Base-by-base conservation (phyloP, 768 basidiomycete species). In the Roridomyces roridus region DNA sequence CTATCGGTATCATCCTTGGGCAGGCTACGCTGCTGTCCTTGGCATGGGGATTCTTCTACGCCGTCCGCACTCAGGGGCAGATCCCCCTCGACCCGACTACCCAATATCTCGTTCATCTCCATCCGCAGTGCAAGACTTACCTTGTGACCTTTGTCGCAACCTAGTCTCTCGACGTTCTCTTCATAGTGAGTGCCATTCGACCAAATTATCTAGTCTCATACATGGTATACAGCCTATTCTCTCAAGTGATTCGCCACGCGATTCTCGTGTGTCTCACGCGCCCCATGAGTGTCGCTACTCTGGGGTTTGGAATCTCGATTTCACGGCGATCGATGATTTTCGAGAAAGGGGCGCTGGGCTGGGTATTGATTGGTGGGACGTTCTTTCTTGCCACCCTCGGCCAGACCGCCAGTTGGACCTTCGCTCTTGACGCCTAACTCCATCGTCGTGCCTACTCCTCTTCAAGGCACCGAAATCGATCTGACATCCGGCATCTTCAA, bases 341-440 rank as follows among this genome's bases (percentile, higher is more conserved):
- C 11, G 15, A 24, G 6, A 23, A 28, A 10, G 43, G 29, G 20
- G 11, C 37, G 18, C 11, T 41, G 29, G 40, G 46, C 18, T 51
- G 56, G 49, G 35, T 57, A 10, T 4, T 35, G 20, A 24, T 15
- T 14, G 37, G 43, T 10, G 44, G 20, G 4, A 23, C 29, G 1
- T 39, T 57, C 18, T 57, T 46, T 35, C 9, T 46, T 6, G 43
- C 50, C 11, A 51, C 49, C 10, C 44, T 57, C 6, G 56, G 43
- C 11, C 56, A 57, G 25, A 51, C 49, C 2, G 42, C 56, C 37
- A 57, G 56, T 23, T 51, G 48, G 49, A 37, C 49, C 4, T n/a
- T 57, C 56, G 14, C 49, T 57, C 12, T 8, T 57, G 9, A 57
- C 56, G 14, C 56, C 56, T 12, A 57, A 18, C 36, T 2, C 26